Conservation (phyloP, 2,329 filamentous ascomycete genomes). For the Trichoderma semiorbis region DNA sequence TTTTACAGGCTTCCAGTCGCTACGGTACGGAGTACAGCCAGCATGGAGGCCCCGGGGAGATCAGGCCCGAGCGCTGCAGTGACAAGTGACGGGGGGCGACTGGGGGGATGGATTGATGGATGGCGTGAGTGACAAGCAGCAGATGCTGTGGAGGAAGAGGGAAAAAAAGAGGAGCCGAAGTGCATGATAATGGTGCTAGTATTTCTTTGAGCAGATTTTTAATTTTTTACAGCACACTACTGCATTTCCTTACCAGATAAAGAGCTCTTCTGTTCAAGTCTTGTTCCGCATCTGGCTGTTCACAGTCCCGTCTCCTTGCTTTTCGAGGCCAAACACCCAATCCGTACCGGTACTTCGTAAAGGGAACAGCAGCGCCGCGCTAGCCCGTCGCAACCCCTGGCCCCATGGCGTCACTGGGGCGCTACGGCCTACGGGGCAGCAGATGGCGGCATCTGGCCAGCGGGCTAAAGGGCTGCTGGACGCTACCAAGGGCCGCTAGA, state of each 20-base stretch:
- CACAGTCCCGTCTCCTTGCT: not conserved
- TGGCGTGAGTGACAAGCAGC: not conserved
- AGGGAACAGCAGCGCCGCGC: not conserved
- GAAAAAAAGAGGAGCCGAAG: not conserved
- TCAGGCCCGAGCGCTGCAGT: constrained; percentile 9
- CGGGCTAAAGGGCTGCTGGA: not conserved
- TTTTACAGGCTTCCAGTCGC: not conserved
- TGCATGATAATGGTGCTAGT: not conserved
- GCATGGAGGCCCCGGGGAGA: not conserved
- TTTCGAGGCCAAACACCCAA: not conserved
- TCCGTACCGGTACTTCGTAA: not conserved
- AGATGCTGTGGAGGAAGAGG: not conserved
- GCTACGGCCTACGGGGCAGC: constrained; percentile 7
- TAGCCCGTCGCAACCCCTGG: constrained; percentile 21
- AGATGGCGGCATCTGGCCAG: constrained; percentile 14
- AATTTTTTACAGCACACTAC: not conserved
- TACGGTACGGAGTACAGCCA: not conserved
- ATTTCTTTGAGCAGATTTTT: not conserved
- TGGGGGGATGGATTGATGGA: not conserved
- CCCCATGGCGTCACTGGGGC: constrained; percentile 26
- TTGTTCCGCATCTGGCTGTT: not conserved
- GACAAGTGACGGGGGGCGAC: not conserved
- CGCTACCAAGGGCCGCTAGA: not conserved
- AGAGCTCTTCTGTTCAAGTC: not conserved
- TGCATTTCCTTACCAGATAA: not conserved